A percentile compares a stretch with the other conserved stretches of the same genome.
Conservation (phyloP, 2,329 filamentous ascomycete genomes). For the Epichloe brachyelytri region DNA sequence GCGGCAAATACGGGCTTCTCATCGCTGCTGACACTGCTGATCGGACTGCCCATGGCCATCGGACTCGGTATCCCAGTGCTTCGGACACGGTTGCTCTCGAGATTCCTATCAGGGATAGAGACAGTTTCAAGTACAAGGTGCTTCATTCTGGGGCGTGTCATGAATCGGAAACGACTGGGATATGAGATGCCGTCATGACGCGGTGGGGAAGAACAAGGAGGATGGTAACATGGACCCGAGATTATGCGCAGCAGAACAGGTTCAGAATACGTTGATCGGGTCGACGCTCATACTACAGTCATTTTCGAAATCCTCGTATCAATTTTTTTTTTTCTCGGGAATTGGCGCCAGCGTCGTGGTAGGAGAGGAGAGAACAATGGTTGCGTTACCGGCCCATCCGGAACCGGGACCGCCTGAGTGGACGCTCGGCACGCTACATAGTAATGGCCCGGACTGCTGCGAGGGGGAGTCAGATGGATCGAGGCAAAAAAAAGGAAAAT, state of each 20-base stretch:
- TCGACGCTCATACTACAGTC: too few relatives aligned
- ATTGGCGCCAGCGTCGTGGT: background rate
- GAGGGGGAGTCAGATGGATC: background rate
- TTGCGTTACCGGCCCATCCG: background rate
- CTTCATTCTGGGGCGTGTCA: slow-evolving; percentile 4
- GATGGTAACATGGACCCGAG: background rate
- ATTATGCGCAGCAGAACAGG: background rate
- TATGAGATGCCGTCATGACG: background rate
- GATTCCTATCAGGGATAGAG: slow-evolving; percentile 4
- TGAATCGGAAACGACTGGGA: slow-evolving; percentile 1
- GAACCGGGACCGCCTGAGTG: background rate
- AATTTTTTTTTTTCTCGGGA: background rate
- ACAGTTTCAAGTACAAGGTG: slow-evolving; percentile 4
- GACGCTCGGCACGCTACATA: slow-evolving; percentile 2
- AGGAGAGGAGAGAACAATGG: background rate
- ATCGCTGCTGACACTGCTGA: slow-evolving; percentile 29
- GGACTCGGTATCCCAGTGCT: slow-evolving; percentile 25
- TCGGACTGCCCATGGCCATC: slow-evolving; percentile 26
- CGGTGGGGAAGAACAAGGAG: background rate
- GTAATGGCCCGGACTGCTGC: background rate
- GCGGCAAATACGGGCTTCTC: slow-evolving; percentile 28
- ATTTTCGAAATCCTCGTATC: background rate
- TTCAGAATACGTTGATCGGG: background rate
- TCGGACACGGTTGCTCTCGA: slow-evolving; percentile 23
- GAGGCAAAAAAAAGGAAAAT: too few relatives aligned